Evolutionary conservation across 768 basidiomycete species (phyloP), one percentile per base, ranked within the genome.

Genomic region (Kondoa malvinella): DNA sequence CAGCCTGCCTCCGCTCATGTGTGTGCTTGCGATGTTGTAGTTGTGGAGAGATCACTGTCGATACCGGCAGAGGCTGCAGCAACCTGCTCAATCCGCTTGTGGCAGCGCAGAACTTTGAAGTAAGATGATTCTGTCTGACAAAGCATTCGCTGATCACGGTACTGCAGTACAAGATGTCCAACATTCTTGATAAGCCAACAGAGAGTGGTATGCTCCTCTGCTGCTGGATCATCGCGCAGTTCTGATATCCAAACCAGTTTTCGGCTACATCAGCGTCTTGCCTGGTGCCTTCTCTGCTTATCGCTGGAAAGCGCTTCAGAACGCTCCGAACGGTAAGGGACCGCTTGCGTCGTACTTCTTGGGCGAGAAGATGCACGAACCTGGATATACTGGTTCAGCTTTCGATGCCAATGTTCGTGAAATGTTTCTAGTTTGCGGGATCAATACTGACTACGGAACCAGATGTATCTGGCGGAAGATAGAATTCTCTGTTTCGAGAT

Each of bases 321-420:
- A 96, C 73, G 89, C 94, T 69, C 74, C 77, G 0, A 80, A 75
- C 27, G 92, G 92, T 0, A 84, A 90, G 72, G 94, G 92, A 0
- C 94, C 90, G 0, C 74, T 96, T 72, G 87, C 90, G 74, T 89
- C 94, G 77, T 97, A 99, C 79, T 99, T 99, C 81, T 78, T 95
- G 27, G 95, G 92, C 32, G 91, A 95, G 77, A 81, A 84, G 2
- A 86, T 95, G 84, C 74, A 76, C 16, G 78, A 78, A 0, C 75
- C 76, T 27, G 27, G 1, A 29, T 58, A 87, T 67, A 82, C 83
- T 75, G 71, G 81, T 80, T 64, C 30, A 40, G 64, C 8, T 56
- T 58, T 34, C 88, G 89, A 65, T 79, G 88, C 31, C 88, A 87
- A 73, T 87, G 88, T 69, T n/a, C n/a, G n/a, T n/a, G n/a, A n/a